Conservation (phyloP, 371 early-diverging fungal species). For the Synchytrium microbalum region DNA sequence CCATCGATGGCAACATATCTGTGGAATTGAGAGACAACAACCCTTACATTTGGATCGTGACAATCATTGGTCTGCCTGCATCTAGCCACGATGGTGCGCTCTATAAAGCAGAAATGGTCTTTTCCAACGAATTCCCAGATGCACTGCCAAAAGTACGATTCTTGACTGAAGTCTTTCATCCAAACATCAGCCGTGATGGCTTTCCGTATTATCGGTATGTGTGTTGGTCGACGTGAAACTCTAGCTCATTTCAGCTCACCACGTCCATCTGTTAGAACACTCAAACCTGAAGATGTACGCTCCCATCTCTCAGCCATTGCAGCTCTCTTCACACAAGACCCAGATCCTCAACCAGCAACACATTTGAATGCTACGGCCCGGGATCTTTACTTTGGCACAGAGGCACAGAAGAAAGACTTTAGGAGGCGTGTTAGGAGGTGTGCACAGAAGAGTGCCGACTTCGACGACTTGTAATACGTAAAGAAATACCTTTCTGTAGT, state of each 20-base stretch:
- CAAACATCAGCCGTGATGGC: conserved; percentile 46
- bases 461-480: too few species aligned
- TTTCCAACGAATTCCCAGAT: conserved; percentile 45
- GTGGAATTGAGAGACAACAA: conserved; percentile 44
- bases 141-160: conserved; percentile 44
- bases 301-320: conserved; percentile 28
- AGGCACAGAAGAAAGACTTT: conserved; percentile 40
- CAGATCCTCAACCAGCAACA: conserved; percentile 37
- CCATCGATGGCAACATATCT: conserved; percentile 32
- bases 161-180: conserved; percentile 45
- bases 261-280: not conserved
- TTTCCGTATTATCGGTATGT: conserved; percentile 39
- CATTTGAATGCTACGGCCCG: conserved; percentile 44
- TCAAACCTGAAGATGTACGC: conserved; percentile 26
- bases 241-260: conserved; percentile 10
- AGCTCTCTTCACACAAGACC: conserved; percentile 30
- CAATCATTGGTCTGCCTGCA: conserved; percentile 37
- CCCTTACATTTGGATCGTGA: conserved; percentile 48
- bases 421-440: conserved; percentile 44
- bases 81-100: conserved; percentile 49
- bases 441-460: conserved; percentile 43
- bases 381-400: conserved; percentile 38
- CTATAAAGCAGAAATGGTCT: conserved; percentile 41
- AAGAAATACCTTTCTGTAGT: too few species aligned
- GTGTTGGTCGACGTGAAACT: not conserved